Conservation (phyloP, 1,139 yeast genomes). For the Sugiyamaella paludigena region DNA sequence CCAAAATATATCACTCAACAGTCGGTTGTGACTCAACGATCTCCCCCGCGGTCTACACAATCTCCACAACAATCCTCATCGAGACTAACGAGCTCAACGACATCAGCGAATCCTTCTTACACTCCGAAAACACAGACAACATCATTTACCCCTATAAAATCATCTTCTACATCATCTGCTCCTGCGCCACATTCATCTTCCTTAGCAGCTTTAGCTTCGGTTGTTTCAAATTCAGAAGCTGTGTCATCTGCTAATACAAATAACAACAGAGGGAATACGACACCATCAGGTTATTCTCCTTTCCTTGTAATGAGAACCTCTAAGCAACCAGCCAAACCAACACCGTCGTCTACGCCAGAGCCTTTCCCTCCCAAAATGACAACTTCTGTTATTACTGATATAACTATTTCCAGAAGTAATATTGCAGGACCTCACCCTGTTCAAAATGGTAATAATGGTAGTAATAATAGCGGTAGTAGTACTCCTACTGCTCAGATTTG, state of each 20-base stretch:
- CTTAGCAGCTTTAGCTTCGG: conserved; percentile 1
- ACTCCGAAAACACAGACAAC: background rate
- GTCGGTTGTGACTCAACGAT: background rate
- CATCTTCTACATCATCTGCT: background rate
- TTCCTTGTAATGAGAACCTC: conserved; percentile 16
- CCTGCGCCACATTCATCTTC: background rate
- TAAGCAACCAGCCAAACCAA: conserved; percentile 11
- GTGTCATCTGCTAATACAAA: background rate
- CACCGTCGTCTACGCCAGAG: conserved; percentile 1
- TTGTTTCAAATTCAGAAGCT: background rate
- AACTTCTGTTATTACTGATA: background rate
- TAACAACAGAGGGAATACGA: no score
- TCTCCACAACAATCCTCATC: no score
- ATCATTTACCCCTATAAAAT: background rate
- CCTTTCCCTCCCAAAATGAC: background rate
- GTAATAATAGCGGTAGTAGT: background rate
- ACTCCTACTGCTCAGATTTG: conserved; percentile 46
- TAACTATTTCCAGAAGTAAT: background rate
- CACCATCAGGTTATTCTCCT: conserved; percentile 12
- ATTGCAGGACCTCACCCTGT: background rate
- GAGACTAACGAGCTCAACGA: background rate
- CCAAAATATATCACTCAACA: background rate
- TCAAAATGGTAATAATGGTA: background rate
- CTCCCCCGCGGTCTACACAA: background rate
- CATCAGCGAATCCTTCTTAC: background rate